Percentiles rank a stretch among this genome's conserved stretches.
These are phyloP conservation scores for Populus pruinosa DNA, from an alignment of 345 rosid species.

Conservation along the genomic window DNA sequence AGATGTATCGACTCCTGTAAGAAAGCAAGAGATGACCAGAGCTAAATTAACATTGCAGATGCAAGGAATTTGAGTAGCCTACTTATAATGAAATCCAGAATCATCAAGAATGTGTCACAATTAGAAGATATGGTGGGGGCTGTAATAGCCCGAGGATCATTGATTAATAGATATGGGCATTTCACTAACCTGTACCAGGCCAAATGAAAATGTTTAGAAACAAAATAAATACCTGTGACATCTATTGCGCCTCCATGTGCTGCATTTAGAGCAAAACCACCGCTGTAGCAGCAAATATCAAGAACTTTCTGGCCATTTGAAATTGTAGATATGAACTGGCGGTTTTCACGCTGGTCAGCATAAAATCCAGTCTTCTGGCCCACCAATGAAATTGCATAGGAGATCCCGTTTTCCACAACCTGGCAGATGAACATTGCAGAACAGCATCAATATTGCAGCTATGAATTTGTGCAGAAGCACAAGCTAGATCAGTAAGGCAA, in stretches of 20 bases:
- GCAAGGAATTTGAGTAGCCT: neutral
- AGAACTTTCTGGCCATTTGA: slow-evolving; percentile 69
- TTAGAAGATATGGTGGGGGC: neutral
- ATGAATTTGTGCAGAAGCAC: neutral
- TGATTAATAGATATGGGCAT: neutral
- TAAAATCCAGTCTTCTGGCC: slow-evolving; percentile 95
- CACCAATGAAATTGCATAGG: slow-evolving; percentile 59
- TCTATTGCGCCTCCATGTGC: slow-evolving; percentile 60
- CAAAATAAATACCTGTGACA: slow-evolving; percentile 45
- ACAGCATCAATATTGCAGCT: neutral
- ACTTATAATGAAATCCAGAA: neutral
- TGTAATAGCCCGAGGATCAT: neutral
- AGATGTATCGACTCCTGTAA: slow-evolving; percentile 79
- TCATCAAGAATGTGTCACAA: neutral
- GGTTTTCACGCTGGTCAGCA: slow-evolving; percentile 80
- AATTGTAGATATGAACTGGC: slow-evolving; percentile 64
- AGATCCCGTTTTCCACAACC: slow-evolving; percentile 76
- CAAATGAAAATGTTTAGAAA: neutral
- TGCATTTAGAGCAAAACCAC: slow-evolving; percentile 85
- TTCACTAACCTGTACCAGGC: neutral
- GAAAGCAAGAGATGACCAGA: slow-evolving; percentile 4
- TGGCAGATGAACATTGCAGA: slow-evolving; percentile 17
- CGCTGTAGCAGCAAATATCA: slow-evolving; percentile 86
- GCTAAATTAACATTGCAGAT: neutral
- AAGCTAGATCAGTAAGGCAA: neutral